These are phyloP conservation scores for Rhizopus arrhizus DNA, from an alignment of 371 early-diverging fungal genomes.

Conservation along the genomic window DNA sequence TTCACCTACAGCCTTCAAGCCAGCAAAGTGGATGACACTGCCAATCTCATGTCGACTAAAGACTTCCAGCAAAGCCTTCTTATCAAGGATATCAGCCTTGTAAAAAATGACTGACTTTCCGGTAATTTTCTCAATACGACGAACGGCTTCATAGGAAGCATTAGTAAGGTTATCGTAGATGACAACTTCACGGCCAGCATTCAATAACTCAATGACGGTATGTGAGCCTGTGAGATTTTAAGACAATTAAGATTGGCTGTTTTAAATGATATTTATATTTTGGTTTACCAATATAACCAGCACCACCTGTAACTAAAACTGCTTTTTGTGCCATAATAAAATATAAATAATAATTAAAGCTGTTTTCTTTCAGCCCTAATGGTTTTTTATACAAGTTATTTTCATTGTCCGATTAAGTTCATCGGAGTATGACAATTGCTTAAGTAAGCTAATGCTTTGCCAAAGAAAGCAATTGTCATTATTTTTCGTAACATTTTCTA, in stretches of 20 bases:
- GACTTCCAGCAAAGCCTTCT: slow-evolving; percentile 60
- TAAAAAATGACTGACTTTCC: slow-evolving; percentile 66
- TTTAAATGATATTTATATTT: not conserved
- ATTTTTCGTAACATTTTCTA: no score
- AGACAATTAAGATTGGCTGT: not conserved
- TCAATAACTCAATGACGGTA: slow-evolving; percentile 83
- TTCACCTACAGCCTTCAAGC: slow-evolving; percentile 83
- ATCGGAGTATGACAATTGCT: not conserved
- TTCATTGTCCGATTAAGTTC: not conserved
- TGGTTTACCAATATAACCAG: slow-evolving; percentile 52
- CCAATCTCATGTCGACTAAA: slow-evolving; percentile 64
- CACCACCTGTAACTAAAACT: slow-evolving; percentile 52
- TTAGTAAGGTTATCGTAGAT: slow-evolving; percentile 86
- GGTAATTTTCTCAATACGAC: slow-evolving; percentile 68
- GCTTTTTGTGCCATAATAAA: slow-evolving; percentile 17
- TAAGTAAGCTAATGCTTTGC: not conserved
- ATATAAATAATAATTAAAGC: not conserved
- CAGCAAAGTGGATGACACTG: slow-evolving; percentile 85
- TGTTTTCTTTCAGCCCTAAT: not conserved
- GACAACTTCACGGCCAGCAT: slow-evolving; percentile 69
- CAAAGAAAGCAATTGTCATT: no score
- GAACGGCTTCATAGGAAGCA: slow-evolving; percentile 71
- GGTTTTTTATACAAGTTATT: not conserved
- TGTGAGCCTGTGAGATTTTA: slow-evolving; percentile 73
- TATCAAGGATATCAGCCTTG: slow-evolving; percentile 73